Percentiles rank a stretch among this genome's conserved stretches.
Evolutionary conservation across 805 yeast species (phyloP).

Genomic region (Nakazawaea wickerhamii): DNA sequence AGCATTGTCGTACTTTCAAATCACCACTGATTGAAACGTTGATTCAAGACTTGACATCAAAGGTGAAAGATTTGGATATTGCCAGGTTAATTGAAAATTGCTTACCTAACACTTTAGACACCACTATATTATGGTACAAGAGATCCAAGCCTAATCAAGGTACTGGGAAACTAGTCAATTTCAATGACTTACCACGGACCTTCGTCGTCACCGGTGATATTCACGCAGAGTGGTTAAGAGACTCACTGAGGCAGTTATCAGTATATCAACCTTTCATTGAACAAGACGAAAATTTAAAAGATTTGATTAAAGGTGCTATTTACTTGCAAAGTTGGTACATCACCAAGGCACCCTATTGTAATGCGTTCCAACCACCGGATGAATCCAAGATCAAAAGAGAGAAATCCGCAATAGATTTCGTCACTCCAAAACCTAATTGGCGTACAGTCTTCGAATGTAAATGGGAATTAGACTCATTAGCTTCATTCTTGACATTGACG

Average conservation of each 20-base stretch:
- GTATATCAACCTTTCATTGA: conserved; percentile 62
- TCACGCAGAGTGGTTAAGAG: conserved; percentile 91
- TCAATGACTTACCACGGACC: conserved; percentile 40
- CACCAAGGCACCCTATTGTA: conserved; percentile 68
- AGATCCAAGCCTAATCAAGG: conserved; percentile 17
- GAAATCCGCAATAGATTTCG: conserved; percentile 54
- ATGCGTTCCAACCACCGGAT: conserved; percentile 86
- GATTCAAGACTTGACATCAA: conserved; percentile 44
- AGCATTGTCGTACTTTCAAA: conserved; percentile 65
- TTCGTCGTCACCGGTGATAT: conserved; percentile 90
- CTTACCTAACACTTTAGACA: conserved; percentile 83
- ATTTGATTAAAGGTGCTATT: conserved; percentile 71
- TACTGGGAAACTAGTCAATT: conserved; percentile 12
- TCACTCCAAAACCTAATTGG: conserved; percentile 69
- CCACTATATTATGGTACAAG: conserved; percentile 73
- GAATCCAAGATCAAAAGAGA: conserved; percentile 42
- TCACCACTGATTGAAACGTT: conserved; percentile 58
- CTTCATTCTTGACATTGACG: conserved; percentile 70
- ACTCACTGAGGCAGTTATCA: conserved; percentile 76
- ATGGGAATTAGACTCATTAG: conserved; percentile 82
- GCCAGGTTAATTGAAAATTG: conserved; percentile 75
- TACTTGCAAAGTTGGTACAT: conserved; percentile 70
- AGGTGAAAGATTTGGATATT: conserved; percentile 57
- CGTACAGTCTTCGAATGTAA: conserved; percentile 78
- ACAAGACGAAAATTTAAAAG: conserved; percentile 42